Base-by-base conservation (phyloP, 2,329 filamentous ascomycete species). In the Fusarium transvaalense region DNA sequence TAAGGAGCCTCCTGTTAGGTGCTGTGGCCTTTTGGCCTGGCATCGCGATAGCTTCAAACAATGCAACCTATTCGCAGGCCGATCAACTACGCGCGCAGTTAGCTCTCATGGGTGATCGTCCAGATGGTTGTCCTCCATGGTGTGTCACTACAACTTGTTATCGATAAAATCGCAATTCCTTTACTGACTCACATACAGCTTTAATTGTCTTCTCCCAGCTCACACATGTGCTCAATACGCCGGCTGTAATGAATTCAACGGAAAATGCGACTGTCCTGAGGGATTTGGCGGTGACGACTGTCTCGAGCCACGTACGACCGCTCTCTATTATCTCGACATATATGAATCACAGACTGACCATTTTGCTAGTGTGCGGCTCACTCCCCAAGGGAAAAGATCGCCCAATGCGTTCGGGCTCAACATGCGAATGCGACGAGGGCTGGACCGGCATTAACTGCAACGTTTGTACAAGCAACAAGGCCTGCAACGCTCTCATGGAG, bases 391-490 rank as follows among this genome's bases (percentile, higher is more conserved):
- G 94, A 68, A 86, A 86, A 71, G 89, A 98, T 74, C 88, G 96
- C 72, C 88, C 90, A 23, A 90, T 92, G 76, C 88, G 96, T 76
- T 82, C 88, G 53, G 89, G 88, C 66, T 85, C 89, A 60, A 82
- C 84, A 39, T 99, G 96, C 81, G 83, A 93, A 41, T 99, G 96
- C 79, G 91, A 94, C 76, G 92, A 97, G 37, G 96, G 96, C 57
- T 99, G 96, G 96, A 88, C 88, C 39, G 96, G 96, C 68, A 95
- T 99, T 82, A 99, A 99, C 83, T 99, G 96, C 87, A 99, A 96
- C 75, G 93, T 99, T 58, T 99, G 96, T 81, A 89, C 91, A 64
- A 89, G 89, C 6, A 86, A 98, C 77, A 84, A 91, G 71, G 94
- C 92, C 17, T 99, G 96, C 76, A 89, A 96, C 77, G 90, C 92